Evolutionary conservation across 148 eudicot genomes (phyloP), one percentile per base, ranked within the genome.

Genomic region (Amaranthus palmeri): DNA sequence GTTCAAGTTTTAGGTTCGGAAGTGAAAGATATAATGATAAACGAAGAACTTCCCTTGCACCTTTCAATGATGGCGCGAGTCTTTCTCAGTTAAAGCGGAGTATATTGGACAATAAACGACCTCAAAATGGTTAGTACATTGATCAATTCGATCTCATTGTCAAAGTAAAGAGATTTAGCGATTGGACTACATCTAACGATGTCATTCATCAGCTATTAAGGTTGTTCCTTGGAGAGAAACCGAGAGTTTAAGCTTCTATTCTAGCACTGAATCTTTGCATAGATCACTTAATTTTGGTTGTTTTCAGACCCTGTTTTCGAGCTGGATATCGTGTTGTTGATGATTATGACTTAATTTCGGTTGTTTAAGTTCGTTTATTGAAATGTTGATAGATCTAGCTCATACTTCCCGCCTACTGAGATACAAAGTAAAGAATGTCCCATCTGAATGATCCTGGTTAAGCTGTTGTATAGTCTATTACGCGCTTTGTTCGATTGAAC

Each of bases 1-100:
- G 48, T 52, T 76, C 77, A 36, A 82, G 83, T 83, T 77, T 77
- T 14, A 81, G 86, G 68, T 60, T 42, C 12, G 79, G 55, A 70
- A 82, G 80, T 63, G 83, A 72, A 52, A 69, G 72, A 64, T 59
- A 71, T 57, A 67, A 56, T 54, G 80, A 72, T 8, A 69, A 66
- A 53, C 73, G 58, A 6, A 40, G 40, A 67, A 7, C 5, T 18
- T 56, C 66, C 13, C 63, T 18, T 56, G 51, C 63, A 48, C 74
- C 47, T 8, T 65, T 57, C 13, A 54, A 52, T 17, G 78, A 67
- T 56, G 72, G 41, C 61, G 74, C 61, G 11, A 74, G 72, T 55
- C 68, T 72, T 13, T 54, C 62, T 12, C 73, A 43, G 15, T 56
- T 68, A 25, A 60, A 64, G 48, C 72, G 52, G 54, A 74, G 79